Evolutionary conservation across 306 rosid species (phyloP), one percentile per base, ranked within the genome.

Genomic region (Carpinus fangiana): DNA sequence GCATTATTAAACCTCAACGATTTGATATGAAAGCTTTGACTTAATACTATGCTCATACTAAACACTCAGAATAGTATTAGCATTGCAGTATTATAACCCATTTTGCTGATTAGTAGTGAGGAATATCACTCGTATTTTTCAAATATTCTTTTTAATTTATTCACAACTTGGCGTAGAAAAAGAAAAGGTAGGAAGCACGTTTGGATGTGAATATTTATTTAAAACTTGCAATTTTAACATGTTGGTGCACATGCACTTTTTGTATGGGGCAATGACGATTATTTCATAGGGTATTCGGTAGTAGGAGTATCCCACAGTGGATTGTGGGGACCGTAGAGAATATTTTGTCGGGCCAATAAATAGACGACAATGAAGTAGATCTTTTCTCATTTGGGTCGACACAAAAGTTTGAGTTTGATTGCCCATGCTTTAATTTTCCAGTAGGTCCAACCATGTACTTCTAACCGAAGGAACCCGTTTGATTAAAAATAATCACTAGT

Each of bases 221-320:
- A 34, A 38, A 55, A 34, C 78, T 61, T 67, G 76, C 82, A 36
- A 68, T 74, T 59, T 56, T 61, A 65, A 77, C 85, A 73, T 78
- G 81, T 84, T 88, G 79, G 71, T 53, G 82, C 84, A 82, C 86
- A 75, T 84, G 90, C 78, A 70, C 76, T 73, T 76, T 76, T 52
- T 45, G 70, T 76, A 41, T 73, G 72, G 28, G 81, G 74, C 51
- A 80, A 61, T 69, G 82, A 81, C 78, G 61, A 51, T 46, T 73
- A 80, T 56, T 57, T 79, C 66, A 13, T 78, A 12, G 31, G 60
- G 74, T 20, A 78, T 65, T 73, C 72, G 79, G 80, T 76, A 65
- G 57, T 86, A 79, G 36, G 57, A 38, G 48, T 76, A 6, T 5
- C 7, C 69, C 72, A 80, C 48, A 73, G 74, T 55, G 68, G 82